Percentiles rank a stretch among this genome's conserved stretches.
Conservation (phyloP, 2,329 filamentous ascomycete genomes). For the Fusarium chaquense region DNA sequence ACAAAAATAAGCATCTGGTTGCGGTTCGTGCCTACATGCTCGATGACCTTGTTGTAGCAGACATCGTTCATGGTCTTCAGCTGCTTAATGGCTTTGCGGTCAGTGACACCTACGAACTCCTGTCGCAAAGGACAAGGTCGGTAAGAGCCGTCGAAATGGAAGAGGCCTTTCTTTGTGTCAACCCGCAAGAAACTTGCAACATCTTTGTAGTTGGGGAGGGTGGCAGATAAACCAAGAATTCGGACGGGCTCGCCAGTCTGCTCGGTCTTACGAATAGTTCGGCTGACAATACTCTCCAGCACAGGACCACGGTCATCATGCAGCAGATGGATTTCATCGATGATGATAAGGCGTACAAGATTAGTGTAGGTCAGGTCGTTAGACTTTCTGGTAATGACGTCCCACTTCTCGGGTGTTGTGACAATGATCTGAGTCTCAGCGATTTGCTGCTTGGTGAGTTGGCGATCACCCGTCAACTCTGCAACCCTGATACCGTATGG, state of each 20-base stretch:
- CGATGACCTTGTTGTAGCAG: slow-evolving; percentile 95
- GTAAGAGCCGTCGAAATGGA: slow-evolving; percentile 96
- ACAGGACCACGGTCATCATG: slow-evolving; percentile 98
- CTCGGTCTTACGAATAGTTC: slow-evolving; percentile 92
- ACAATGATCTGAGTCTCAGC: slow-evolving; percentile 98
- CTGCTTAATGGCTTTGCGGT: slow-evolving; percentile 99
- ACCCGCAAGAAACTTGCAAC: slow-evolving; percentile 96
- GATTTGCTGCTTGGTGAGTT: slow-evolving; percentile 98
- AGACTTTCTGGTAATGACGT: slow-evolving; percentile 97
- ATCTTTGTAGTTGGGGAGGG: slow-evolving; percentile 94
- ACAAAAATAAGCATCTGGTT: slow-evolving; percentile 99
- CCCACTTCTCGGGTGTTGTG: slow-evolving; percentile 98
- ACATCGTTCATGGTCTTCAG: slow-evolving; percentile 99
- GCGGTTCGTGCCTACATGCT: slow-evolving; percentile 90
- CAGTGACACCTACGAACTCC: slow-evolving; percentile 96
- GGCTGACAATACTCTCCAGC: slow-evolving; percentile 94
- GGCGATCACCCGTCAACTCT: slow-evolving; percentile 97
- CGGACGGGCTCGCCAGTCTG: slow-evolving; percentile 94
- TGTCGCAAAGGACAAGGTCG: slow-evolving; percentile 94
- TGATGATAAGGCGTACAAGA: slow-evolving; percentile 94
- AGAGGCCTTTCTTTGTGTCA: slow-evolving; percentile 85
- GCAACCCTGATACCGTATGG: slow-evolving; percentile 92
- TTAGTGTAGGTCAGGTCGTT: slow-evolving; percentile 98
- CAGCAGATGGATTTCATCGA: slow-evolving; percentile 97
- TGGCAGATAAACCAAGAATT: slow-evolving; percentile 92